These are phyloP conservation scores for Botrytis hyacinthi DNA, from an alignment of 2,329 filamentous ascomycete species.

Conservation along the genomic window DNA sequence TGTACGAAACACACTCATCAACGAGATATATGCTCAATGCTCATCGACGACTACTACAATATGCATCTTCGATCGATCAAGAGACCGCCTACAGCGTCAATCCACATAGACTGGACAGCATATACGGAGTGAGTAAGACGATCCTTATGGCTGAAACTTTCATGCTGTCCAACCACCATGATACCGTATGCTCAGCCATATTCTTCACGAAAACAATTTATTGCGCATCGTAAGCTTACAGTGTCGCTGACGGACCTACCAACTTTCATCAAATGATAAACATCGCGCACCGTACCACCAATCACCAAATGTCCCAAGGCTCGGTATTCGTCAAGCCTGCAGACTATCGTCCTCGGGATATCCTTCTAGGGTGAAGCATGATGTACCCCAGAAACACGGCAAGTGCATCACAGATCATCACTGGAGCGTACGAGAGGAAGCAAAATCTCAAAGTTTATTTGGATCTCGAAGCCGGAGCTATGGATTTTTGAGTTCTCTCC, in stretches of 20 bases:
- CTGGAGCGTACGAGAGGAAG: neutral
- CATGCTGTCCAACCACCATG: constrained; percentile 3
- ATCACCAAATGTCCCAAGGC: neutral
- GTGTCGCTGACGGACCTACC: neutral
- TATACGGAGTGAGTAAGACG: constrained; percentile 1
- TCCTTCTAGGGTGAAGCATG: constrained; percentile 2
- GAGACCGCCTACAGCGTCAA: neutral
- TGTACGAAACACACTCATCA: neutral
- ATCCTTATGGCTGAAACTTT: constrained; percentile 6
- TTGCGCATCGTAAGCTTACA: constrained; percentile 7
- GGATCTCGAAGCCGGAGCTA: neutral
- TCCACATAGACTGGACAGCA: neutral
- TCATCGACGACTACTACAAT: neutral
- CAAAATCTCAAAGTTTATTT: neutral
- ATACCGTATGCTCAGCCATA: neutral
- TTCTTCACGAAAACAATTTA: neutral
- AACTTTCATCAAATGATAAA: neutral
- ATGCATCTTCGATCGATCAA: neutral
- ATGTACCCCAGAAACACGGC: constrained; percentile 7
- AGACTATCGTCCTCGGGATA: neutral
- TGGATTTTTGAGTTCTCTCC: neutral
- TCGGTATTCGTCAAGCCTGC: constrained; percentile 15
- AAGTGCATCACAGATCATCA: neutral
- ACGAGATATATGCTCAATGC: neutral
- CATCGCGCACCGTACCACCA: neutral